Evolutionary conservation across 192 early-diverging fungal genomes (phyloP).

Genomic region (Geranomyces michiganensis): DNA sequence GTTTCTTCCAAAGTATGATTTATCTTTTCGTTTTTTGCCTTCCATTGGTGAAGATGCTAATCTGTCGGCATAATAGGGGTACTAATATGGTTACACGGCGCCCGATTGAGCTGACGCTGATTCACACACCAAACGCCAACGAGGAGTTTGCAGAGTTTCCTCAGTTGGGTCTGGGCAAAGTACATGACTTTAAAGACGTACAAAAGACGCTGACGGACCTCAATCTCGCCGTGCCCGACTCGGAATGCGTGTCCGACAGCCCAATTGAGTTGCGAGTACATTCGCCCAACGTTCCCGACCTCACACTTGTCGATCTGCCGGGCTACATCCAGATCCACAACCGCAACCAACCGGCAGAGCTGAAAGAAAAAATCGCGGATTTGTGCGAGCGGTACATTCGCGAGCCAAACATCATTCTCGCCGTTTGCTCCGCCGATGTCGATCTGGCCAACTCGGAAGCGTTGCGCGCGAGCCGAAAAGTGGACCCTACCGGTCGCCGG

Average conservation of each 20-base stretch:
- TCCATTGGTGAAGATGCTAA: not conserved
- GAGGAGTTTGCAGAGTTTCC: constrained; percentile 60
- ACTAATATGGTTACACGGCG: constrained; percentile 93
- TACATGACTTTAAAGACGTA: constrained; percentile 85
- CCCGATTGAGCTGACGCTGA: constrained; percentile 94
- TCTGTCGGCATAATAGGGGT: constrained; percentile 50
- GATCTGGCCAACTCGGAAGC: constrained; percentile 99
- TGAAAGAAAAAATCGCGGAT: constrained; percentile 96
- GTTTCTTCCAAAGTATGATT: constrained; percentile 83
- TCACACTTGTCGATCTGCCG: constrained; percentile 96
- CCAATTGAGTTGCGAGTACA: constrained; percentile 96
- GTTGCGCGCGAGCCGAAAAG: constrained; percentile 90
- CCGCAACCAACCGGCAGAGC: constrained; percentile 94
- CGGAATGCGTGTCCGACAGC: constrained; percentile 88
- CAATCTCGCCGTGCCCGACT: constrained; percentile 91
- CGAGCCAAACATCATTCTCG: constrained; percentile 97
- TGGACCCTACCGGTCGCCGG: constrained; percentile 89
- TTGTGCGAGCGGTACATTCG: constrained; percentile 94
- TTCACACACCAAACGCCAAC: constrained; percentile 74
- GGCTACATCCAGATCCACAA: constrained; percentile 96
- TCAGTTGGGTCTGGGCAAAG: constrained; percentile 72
- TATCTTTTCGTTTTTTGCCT: no score
- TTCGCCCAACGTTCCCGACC: constrained; percentile 94
- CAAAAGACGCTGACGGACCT: constrained; percentile 93
- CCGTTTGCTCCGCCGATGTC: constrained; percentile 95